These are phyloP conservation scores for Phytophthora pisi DNA, from an alignment of 352 stramenopile genomes.

Conservation along the genomic window DNA sequence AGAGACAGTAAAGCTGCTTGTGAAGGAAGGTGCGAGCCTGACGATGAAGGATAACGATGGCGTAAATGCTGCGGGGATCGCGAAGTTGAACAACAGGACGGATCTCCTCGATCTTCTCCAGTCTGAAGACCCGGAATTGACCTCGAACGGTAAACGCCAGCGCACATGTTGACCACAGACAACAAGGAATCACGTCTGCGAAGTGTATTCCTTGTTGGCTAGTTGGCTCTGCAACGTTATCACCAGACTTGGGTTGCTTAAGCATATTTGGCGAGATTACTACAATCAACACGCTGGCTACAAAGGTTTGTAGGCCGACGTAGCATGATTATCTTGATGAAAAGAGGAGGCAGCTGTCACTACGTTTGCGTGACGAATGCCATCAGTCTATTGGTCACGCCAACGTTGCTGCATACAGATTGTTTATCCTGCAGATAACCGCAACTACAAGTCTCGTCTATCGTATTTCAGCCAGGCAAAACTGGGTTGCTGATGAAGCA, in stretches of 20 bases:
- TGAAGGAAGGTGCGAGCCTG: conserved; percentile 12
- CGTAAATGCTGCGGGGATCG: conserved; percentile 1
- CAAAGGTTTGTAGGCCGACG: not conserved
- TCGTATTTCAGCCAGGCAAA: not conserved
- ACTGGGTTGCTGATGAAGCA: not conserved
- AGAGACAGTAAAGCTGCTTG: conserved; percentile 8
- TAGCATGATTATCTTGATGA: not conserved
- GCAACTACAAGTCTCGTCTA: too few species aligned
- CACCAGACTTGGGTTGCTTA: not conserved
- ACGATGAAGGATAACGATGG: not conserved
- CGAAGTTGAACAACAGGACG: conserved; percentile 15
- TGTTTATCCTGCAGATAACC: too few species aligned
- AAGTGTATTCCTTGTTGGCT: not conserved
- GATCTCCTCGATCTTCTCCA: conserved; percentile 9
- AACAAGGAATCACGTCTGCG: not conserved
- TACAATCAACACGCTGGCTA: not conserved
- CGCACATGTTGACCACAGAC: not conserved
- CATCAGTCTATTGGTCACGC: not conserved
- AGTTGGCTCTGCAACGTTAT: not conserved
- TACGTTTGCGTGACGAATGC: not conserved
- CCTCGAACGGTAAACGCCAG: not conserved
- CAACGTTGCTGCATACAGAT: not conserved
- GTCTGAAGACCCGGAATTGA: not conserved
- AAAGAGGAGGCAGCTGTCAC: not conserved
- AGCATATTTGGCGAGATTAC: too few species aligned